Evolutionary conservation across 345 rosid genomes (phyloP), one percentile per base, ranked within the genome.

Genomic region (Arabidopsis thaliana): DNA sequence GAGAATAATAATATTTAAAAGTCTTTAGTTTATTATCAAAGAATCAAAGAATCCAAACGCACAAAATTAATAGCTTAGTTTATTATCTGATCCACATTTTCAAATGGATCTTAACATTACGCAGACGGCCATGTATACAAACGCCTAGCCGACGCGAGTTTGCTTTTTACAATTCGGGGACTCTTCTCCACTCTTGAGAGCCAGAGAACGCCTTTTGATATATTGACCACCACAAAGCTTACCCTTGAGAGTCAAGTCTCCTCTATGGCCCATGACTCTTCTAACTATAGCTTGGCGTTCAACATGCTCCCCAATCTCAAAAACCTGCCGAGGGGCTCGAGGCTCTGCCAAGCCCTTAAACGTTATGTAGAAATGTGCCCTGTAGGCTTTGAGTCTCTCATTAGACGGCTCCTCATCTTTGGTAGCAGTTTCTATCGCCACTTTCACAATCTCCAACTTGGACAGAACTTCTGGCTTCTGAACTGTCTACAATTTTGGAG

Each of bases 1-100:
- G 67, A 59, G 40, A 58, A 62, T 55, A 45, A 55, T 77, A 63
- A 16, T 16, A 16, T 16, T 16, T 16, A 16, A 16, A 16, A 16
- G 20, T 16, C 20, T 16, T 16, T 16, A 16, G 20, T 16, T 16
- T 16, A 16, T 16, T 16, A 16, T 16, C 20, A 16, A 16, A 16
- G 20, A 16, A 16, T 16, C 20, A 16, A 16, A 16, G 20, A 16
- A 16, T 16, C 20, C 20, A 16, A 16, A 16, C 20, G 20, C 20
- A 16, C 20, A 16, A 16, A 16, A 16, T 16, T 16, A 16, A 16
- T 16, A 16, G 20, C 20, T 16, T 16, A 16, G 20, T 16, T 16
- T 16, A 16, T 16, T 16, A 16, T 16, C 20, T 16, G 20, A 16
- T 16, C 20, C 20, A 16, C 20, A 16, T 16, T 16, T 16, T 16